phyloP scores from a whole-genome alignment of 2,329 filamentous ascomycete genomes.

The Zymoseptoria brevis region DNA sequence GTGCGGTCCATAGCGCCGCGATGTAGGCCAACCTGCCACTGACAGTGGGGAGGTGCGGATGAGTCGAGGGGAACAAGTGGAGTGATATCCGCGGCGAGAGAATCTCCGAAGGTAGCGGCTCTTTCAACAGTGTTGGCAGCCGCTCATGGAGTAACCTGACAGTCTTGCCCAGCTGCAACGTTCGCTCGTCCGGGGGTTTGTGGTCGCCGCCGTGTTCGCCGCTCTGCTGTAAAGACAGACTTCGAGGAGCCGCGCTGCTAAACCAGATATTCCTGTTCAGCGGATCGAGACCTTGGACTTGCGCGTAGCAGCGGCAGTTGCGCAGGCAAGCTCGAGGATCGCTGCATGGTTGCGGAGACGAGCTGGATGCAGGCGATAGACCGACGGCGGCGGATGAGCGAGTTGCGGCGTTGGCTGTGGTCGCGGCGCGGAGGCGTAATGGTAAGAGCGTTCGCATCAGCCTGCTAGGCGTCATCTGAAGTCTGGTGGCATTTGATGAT shows the following conservation, averaged over 20 bases:
- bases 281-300: slow-evolving; percentile 23
- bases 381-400: slow-evolving; percentile 6
- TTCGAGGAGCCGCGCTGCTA: slow-evolving; percentile 32
- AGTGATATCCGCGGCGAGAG: slow-evolving; percentile 55
- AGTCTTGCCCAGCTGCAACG: slow-evolving; percentile 55
- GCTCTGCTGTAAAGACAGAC: slow-evolving; percentile 3
- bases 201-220: slow-evolving; percentile 16
- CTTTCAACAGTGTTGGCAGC: slow-evolving; percentile 53
- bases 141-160: slow-evolving; percentile 54
- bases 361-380: neutral
- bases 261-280: slow-evolving; percentile 36
- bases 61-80: slow-evolving; percentile 62
- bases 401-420: slow-evolving; percentile 8
- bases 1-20: slow-evolving; percentile 90
- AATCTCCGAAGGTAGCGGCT: slow-evolving; percentile 54
- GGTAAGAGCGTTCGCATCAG: slow-evolving; percentile 41
- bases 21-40: slow-evolving; percentile 84
- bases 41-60: slow-evolving; percentile 85
- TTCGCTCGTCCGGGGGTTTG: slow-evolving; percentile 50
- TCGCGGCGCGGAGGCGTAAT: slow-evolving; percentile 28
- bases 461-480: slow-evolving; percentile 31
- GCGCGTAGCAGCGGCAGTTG: slow-evolving; percentile 26
- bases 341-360: slow-evolving; percentile 7
- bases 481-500: slow-evolving; percentile 10
- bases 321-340: slow-evolving; percentile 17